Percentiles rank a stretch among this genome's conserved stretches.
Conservation (phyloP, 1,139 yeast species). For the Yamadazyma sp. region DNA sequence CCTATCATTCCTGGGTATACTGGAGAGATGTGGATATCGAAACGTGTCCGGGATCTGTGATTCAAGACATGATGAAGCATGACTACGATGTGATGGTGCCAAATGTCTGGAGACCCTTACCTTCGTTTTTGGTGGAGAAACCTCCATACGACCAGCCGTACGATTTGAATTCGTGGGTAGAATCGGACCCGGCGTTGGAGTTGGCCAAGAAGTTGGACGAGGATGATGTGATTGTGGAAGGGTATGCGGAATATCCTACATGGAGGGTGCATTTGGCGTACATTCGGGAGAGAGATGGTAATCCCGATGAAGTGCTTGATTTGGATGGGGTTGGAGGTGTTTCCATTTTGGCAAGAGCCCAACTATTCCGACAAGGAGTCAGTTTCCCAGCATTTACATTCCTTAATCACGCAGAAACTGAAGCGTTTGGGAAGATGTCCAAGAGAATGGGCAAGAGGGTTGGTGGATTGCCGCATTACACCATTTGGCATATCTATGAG, state of each 20-base stretch:
- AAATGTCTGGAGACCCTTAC: constrained; percentile 87
- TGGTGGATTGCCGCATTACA: constrained; percentile 87
- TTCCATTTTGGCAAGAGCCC: constrained; percentile 78
- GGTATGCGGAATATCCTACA: constrained; percentile 86
- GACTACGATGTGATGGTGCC: constrained; percentile 85
- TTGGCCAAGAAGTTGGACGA: constrained; percentile 67
- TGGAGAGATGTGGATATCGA: constrained; percentile 95
- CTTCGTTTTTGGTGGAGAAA: constrained; percentile 70
- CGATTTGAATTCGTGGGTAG: constrained; percentile 88
- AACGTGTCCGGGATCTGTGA: constrained; percentile 74
- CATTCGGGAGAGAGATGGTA: constrained; percentile 61
- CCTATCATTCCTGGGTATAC: constrained; percentile 91
- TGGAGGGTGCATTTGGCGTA: constrained; percentile 85
- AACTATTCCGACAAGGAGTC: constrained; percentile 77
- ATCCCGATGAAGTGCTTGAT: constrained; percentile 65
- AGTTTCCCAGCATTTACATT: constrained; percentile 89
- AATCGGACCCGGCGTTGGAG: constrained; percentile 67
- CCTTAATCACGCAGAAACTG: constrained; percentile 88
- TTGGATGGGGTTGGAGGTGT: constrained; percentile 93
- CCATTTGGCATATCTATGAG: constrained; percentile 85
- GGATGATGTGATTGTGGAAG: constrained; percentile 89
- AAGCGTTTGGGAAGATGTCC: constrained; percentile 89
- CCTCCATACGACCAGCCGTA: constrained; percentile 87
- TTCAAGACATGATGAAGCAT: constrained; percentile 73
- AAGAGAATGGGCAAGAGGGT: constrained; percentile 76